Base-by-base conservation (phyloP, 2,329 filamentous ascomycete species). In the Xylaria sp. region DNA sequence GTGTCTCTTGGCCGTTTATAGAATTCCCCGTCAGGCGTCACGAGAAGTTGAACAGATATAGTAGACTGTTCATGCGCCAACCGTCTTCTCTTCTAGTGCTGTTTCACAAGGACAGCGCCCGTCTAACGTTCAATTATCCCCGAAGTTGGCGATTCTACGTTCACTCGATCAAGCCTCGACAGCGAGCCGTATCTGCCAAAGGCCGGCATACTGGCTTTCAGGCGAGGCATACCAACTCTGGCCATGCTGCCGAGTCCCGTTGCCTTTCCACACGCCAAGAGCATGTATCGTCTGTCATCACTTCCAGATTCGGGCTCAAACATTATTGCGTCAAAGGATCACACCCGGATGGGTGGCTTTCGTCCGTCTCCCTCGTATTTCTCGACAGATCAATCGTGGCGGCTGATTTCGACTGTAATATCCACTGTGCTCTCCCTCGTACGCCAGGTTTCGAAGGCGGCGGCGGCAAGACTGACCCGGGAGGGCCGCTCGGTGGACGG, bases 391-490 rank as follows among this genome's bases (percentile, higher is more conserved):
- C 17, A 6, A 17, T 15, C 42, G 13, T 11, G 9, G 11, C 2
- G 13, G 20, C 13, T 31, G 26, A 13, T 23, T 48, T 63, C 26
- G 59, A 31, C 26, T 51, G 57, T 13, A 36, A 6, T n/a, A 48
- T 63, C 20, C 46, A 17, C 48, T 42, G 51, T 17, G 65, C 5
- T 26, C n/a, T n/a, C n/a, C n/a, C n/a, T 44, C n/a, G 49, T 15
- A 20, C 15, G 4, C 48, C 49, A 17, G 46, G 42, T 10, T 46
- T 51, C 6, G 31, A 23, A 10, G 54, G 49, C 51, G 75, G 75
- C 26, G 68, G 68, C 4, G 73, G 74, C 23, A 23, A 23, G 75
- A 75, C 51, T 13, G 71, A 68, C 6, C 9, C 9, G 3, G 53
- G 38, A 6, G 59, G 48, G 1, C 48, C 36, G 13, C 48, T 59